Conservation (phyloP, 2,329 filamentous ascomycete genomes). For the Pyrenochaeta sp. region DNA sequence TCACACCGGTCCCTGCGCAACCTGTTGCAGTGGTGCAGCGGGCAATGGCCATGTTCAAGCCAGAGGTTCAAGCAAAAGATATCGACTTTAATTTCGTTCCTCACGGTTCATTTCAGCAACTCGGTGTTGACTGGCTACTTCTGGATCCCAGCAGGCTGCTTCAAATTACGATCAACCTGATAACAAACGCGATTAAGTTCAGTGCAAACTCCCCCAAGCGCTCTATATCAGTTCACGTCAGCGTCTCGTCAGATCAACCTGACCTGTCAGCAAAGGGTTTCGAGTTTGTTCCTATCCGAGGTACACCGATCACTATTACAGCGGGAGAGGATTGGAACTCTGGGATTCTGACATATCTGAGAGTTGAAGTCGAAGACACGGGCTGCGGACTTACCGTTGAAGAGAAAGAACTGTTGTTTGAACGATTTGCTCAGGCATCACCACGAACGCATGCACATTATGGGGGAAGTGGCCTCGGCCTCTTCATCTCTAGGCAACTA, state of each 20-base stretch:
- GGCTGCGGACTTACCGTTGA: slow-evolving; percentile 40
- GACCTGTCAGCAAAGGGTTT: slow-evolving; percentile 25
- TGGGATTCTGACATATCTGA: slow-evolving; percentile 36
- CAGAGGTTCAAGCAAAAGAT: slow-evolving; percentile 41
- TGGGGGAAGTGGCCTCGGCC: slow-evolving; percentile 45
- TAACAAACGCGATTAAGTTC: slow-evolving; percentile 59
- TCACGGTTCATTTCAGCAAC: slow-evolving; percentile 43
- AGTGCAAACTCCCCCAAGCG: slow-evolving; percentile 46
- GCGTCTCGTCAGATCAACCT: slow-evolving; percentile 44
- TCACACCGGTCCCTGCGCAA: slow-evolving; percentile 49
- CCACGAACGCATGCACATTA: slow-evolving; percentile 46
- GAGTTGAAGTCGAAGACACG: slow-evolving; percentile 42
- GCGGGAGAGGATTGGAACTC: slow-evolving; percentile 37
- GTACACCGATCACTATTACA: slow-evolving; percentile 18
- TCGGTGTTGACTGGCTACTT: slow-evolving; percentile 49
- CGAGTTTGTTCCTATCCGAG: slow-evolving; percentile 36
- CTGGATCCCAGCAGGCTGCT: slow-evolving; percentile 53
- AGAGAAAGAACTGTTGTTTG: slow-evolving; percentile 42
- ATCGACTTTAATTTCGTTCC: slow-evolving; percentile 39
- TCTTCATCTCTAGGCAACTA: slow-evolving; percentile 47
- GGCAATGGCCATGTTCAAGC: slow-evolving; percentile 49
- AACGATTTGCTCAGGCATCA: slow-evolving; percentile 42
- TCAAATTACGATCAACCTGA: slow-evolving; percentile 52
- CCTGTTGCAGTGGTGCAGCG: slow-evolving; percentile 43
- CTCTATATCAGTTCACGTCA: slow-evolving; percentile 48